Evolutionary conservation across 768 basidiomycete species (phyloP).

Genomic region (Leccinum truebloodii): DNA sequence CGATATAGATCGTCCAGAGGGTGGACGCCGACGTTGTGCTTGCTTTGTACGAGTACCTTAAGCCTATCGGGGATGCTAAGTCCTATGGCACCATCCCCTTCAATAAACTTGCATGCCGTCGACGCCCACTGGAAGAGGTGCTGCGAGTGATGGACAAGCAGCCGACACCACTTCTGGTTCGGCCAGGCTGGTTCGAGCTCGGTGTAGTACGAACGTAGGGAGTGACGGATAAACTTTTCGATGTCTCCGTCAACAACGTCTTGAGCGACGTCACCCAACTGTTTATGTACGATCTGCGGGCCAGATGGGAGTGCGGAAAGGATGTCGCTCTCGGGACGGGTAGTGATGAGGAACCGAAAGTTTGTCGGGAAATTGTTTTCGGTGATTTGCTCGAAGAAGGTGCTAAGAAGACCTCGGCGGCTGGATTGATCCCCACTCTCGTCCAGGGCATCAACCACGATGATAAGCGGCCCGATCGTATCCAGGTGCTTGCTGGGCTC

Average conservation of each 20-base stretch:
- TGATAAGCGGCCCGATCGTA: conserved; percentile 32
- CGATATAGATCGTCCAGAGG: conserved; percentile 23
- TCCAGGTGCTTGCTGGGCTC: conserved; percentile 24
- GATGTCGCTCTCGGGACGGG: conserved; percentile 30
- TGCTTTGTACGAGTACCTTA: conserved; percentile 9
- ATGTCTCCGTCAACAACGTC: conserved; percentile 19
- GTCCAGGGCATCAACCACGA: conserved; percentile 40
- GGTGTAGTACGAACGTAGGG: conserved; percentile 1
- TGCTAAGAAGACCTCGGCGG: conserved; percentile 24
- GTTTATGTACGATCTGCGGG: conserved; percentile 12
- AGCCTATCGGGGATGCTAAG: conserved; percentile 15
- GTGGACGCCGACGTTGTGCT: background rate
- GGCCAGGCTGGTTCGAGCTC: conserved; percentile 22
- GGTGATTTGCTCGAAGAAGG: conserved; percentile 14
- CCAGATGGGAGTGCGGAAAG: conserved; percentile 8
- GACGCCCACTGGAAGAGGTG: conserved; percentile 37
- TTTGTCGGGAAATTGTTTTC: conserved; percentile 20
- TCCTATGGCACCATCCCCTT: conserved; percentile 20
- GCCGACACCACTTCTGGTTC: conserved; percentile 22
- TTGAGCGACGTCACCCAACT: conserved; percentile 15
- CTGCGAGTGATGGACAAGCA: conserved; percentile 27
- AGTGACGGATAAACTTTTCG: conserved; percentile 18
- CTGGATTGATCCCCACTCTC: conserved; percentile 21
- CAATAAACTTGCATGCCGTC: conserved; percentile 31
- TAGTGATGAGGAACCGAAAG: conserved; percentile 30